Evolutionary conservation across 441 rosid species (phyloP).

Genomic region (Cnidoscolus chayamansa): DNA sequence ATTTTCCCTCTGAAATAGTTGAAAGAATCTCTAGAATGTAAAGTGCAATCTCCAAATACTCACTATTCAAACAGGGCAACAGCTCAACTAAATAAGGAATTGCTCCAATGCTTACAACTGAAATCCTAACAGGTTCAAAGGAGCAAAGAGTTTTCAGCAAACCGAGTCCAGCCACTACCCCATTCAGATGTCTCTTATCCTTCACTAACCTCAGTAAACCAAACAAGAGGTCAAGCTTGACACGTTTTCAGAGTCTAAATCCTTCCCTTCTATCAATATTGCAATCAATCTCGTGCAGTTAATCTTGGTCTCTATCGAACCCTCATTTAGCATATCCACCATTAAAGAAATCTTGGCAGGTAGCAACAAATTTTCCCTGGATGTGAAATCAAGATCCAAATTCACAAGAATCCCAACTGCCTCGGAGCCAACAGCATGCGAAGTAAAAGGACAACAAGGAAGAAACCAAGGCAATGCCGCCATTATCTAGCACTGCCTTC

Average conservation of each 20-base stretch:
- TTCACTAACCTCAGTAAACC: constrained; percentile 71
- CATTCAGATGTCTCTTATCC: constrained; percentile 58
- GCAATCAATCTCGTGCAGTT: constrained; percentile 60
- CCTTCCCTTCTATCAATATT: constrained; percentile 50
- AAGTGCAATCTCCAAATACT: constrained; percentile 66
- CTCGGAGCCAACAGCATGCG: constrained; percentile 82
- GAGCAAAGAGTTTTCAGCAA: constrained; percentile 55
- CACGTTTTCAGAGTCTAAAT: constrained; percentile 51
- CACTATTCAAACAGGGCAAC: constrained; percentile 50
- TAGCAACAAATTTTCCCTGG: constrained; percentile 55
- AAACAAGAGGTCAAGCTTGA: constrained; percentile 63
- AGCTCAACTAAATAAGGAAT: constrained; percentile 61
- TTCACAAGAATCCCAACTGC: constrained; percentile 66
- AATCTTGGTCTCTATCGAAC: constrained; percentile 66
- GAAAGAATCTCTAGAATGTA: constrained; percentile 56
- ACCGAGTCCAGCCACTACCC: constrained; percentile 54
- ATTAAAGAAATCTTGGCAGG: constrained; percentile 70
- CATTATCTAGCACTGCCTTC: constrained; percentile 55
- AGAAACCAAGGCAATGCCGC: constrained; percentile 51
- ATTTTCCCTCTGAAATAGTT: constrained; percentile 47
- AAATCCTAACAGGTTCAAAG: constrained; percentile 44
- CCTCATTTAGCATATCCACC: constrained; percentile 83
- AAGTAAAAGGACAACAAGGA: constrained; percentile 61
- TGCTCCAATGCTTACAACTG: constrained; percentile 61
- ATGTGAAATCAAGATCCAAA: constrained; percentile 56